Evolutionary conservation across 192 early-diverging fungal species (phyloP), one percentile per base, ranked within the genome.

Genomic region (Kappamyces sp.): DNA sequence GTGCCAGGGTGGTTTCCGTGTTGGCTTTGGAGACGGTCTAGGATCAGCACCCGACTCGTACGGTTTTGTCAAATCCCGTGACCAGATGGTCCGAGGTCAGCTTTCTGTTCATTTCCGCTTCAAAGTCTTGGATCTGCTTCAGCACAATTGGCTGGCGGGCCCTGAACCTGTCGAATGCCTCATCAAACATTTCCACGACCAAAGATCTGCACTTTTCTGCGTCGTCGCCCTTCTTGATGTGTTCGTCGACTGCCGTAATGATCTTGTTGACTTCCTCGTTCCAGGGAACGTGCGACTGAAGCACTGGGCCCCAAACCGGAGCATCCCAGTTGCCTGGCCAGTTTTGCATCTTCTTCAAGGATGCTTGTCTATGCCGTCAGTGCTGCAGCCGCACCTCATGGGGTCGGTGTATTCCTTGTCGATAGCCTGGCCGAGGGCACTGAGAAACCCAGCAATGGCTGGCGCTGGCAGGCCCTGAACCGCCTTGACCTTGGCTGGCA

Each of bases 51-150:
- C 2, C 43, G 46, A 55, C 9, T 53, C 70, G 52, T 52, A 71
- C 70, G 15, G 79, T 78, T 38, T 71, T 71, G 63, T 57, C 62
- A 44, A 78, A 78, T 7, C 75, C 75, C 36, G 67, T 71, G 35
- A 66, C 51, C 31, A 81, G 51, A 47, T 75, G 66, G 35, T 80
- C 78, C 10, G 64, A 62, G 13, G 78, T 76, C 32, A 75, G 39
- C 49, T 76, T 78, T 43, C 62, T 68, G 31, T 66, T 60, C 39
- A 62, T 71, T 62, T 71, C 70, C 38, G 41, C 70, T 58, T 76
- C 64, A 44, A 73, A 73, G 51, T 58, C 67, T 46, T 69, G 48
- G 9, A 81, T 58, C 52, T 78, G 73, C 44, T 47, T 61, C 23
- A 64, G 65, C 7, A 77, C 48, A 1, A 54, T 46, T 33, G 50